Base-by-base conservation (phyloP, 2,329 filamentous ascomycete species). In the Exophiala lecanii-corni region DNA sequence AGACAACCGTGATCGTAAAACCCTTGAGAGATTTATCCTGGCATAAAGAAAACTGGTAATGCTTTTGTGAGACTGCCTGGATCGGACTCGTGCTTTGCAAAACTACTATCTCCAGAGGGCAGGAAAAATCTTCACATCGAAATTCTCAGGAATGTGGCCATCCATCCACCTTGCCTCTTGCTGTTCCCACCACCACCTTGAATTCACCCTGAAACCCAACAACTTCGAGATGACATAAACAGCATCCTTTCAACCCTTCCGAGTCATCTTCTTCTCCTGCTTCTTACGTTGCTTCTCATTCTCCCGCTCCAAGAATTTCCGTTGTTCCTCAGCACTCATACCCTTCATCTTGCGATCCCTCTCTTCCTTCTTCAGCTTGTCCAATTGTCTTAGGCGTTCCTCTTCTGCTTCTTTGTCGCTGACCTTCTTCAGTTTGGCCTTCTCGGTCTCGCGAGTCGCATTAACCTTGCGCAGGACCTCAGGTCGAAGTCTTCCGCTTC, bases 391-490 rank as follows among this genome's bases (percentile, higher is more conserved):
- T 59, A 74, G 73, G 42, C 78, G 66, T 63, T 81, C 79, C 60
- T 81, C 78, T 10, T 76, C 75, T 62, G 79, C 78, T 59, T 81
- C 78, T 39, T 78, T 87, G 53, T 96, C 88, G 41, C 83, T 79
- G 0, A 78, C 71, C 68, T 86, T 89, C 64, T 84, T 81, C 59
- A 98, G 81, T 70, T 85, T 85, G 60, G 78, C 77, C 57, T 86
- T 78, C 58, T 86, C 82, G 43, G 86, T 82, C 32, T 97, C 91
- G 52, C 92, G 88, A 23, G 82, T 82, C 49, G 72, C 72, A 59
- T 81, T 81, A 55, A 98, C 76, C 73, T 94, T 94, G 65, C 86
- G 86, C 63, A 84, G 70, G 23, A 95, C 89, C 72, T 97, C 87
- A 26, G 86, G 80, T 9, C 92, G 86, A 81, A 96, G 96, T 66